These are phyloP conservation scores for Brassica balearica DNA, from an alignment of 441 rosid species.

Conservation along the genomic window DNA sequence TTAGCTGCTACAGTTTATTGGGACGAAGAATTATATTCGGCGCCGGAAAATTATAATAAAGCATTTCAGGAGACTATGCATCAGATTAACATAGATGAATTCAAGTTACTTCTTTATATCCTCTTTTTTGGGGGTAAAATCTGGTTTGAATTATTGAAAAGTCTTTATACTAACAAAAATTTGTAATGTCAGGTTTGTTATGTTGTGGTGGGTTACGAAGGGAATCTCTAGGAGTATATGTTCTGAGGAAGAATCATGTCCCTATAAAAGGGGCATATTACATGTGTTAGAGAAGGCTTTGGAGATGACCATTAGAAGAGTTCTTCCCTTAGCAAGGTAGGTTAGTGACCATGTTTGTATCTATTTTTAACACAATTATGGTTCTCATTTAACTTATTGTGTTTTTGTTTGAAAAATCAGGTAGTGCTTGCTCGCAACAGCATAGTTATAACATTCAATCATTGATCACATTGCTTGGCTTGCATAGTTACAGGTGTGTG, in stretches of 20 bases:
- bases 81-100: slow-evolving; percentile 49
- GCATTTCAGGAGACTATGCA: not conserved
- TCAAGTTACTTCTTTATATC: not conserved
- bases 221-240: slow-evolving; percentile 56
- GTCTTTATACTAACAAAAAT: not conserved
- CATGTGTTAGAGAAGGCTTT: slow-evolving; percentile 72
- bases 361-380: not conserved
- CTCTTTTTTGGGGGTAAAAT: not conserved
- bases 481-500: slow-evolving; percentile 74
- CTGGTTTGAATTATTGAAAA: not conserved
- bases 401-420: slow-evolving; percentile 46
- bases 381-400: slow-evolving; percentile 9
- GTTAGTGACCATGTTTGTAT: not conserved
- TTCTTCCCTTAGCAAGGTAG: slow-evolving; percentile 76
- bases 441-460: slow-evolving; percentile 65
- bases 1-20: not conserved
- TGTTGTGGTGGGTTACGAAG: slow-evolving; percentile 45
- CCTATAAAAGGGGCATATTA: slow-evolving; percentile 69
- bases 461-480: slow-evolving; percentile 81
- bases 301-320: slow-evolving; percentile 59
- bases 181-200: slow-evolving; percentile 59
- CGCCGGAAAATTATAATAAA: not conserved
- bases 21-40: not conserved
- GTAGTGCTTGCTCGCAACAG: slow-evolving; percentile 92
- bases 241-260: slow-evolving; percentile 61